Evolutionary conservation across 2,329 filamentous ascomycete species (phyloP), one percentile per base, ranked within the genome.

Genomic region (Pseudocercospora eumusae): DNA sequence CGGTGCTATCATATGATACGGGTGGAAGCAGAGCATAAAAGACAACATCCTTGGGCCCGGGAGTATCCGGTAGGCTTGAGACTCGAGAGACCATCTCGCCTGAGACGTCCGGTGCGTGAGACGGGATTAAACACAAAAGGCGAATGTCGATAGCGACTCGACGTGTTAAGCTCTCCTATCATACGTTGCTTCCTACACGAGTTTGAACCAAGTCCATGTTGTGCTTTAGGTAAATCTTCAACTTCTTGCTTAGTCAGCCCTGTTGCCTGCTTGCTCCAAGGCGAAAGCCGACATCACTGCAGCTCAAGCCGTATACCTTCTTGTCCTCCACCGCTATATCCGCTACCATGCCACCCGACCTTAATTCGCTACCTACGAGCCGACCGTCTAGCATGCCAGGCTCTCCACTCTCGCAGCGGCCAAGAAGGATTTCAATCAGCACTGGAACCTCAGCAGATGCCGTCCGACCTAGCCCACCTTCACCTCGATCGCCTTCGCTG

Each of bases 401-500:
- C 47, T 73, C 69, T 36, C 74, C 69, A 36, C 65, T 70, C 33
- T 65, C 70, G 23, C 59, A 69, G n/a, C 62, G 71, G 27, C 66
- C 70, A 11, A 66, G 71, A 42, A 66, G 72, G 10, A 73, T 73
- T 15, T 74, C 72, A 7, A 58, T 72, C 73, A 62, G 73, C 71
- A 71, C 72, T 70, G 68, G 75, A n/a, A n/a, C n/a, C n/a, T n/a
- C 23, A 69, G 7, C 28, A 3, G 72, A 77, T 71, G 68, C 78
- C 75, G 75, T 77, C 76, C 68, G 70, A 63, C 63, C 72, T 5
- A 71, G 72, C 20, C 85, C 84, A 23, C 83, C 86, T 25, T 84
- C 85, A 31, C 81, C 84, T 40, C 82, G 88, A 68, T 86, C 86
- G 55, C 84, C 88, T 33, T 86, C 88, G 44, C 83, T 85, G 64